Conservation (phyloP, 805 yeast genomes). For the Candida coquimbonensis region DNA sequence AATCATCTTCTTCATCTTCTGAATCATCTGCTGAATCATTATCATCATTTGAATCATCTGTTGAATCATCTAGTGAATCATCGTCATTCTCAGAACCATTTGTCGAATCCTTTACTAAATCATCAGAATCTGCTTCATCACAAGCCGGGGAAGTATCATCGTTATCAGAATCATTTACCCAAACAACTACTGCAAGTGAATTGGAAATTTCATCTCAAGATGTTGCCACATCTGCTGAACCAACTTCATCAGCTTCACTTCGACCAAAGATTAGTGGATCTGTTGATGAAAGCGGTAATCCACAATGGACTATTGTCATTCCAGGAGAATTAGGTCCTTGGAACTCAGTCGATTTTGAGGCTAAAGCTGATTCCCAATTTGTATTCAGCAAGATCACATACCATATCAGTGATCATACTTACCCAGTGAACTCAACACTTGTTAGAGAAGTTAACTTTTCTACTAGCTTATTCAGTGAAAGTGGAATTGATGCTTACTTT, state of each 20-base stretch:
- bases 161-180: too few relatives aligned
- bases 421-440: slow-evolving; percentile 3
- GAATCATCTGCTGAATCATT: background rate
- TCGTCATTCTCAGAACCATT: background rate
- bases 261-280: slow-evolving; percentile 6
- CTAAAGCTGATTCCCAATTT: slow-evolving; percentile 1
- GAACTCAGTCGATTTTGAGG: slow-evolving; percentile 6
- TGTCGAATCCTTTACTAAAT: background rate
- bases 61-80: background rate
- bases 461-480: background rate
- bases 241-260: background rate
- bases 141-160: background rate
- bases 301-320: slow-evolving; percentile 11
- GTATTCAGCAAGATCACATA: slow-evolving; percentile 1
- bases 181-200: too few relatives aligned
- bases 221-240: background rate
- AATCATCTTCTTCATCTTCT: background rate
- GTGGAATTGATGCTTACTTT: slow-evolving; percentile 3
- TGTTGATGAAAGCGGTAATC: slow-evolving; percentile 5
- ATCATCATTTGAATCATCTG: background rate
- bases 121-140: background rate
- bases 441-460: background rate
- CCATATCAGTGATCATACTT: background rate
- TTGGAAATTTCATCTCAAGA: too few relatives aligned
- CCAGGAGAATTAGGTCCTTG: slow-evolving; percentile 20